phyloP scores from a whole-genome alignment of 768 basidiomycete species.

The Serpula lacrymans region DNA sequence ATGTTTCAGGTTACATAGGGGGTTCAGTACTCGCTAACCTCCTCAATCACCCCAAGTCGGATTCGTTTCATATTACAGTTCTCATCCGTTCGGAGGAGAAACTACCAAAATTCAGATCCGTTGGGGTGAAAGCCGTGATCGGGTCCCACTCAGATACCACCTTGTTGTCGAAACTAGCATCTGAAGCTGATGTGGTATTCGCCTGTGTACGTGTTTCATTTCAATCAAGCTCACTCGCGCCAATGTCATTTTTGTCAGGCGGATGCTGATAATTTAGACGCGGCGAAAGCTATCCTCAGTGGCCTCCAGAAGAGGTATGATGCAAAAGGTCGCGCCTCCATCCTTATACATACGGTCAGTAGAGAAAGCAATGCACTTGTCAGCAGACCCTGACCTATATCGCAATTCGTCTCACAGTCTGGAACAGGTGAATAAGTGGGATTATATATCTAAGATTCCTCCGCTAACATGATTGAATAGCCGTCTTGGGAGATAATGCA shows the following conservation, averaged over 20 bases:
- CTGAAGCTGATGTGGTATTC: slow-evolving; percentile 43
- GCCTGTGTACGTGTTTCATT: slow-evolving; percentile 31
- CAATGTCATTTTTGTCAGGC: slow-evolving; percentile 21
- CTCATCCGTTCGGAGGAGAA: slow-evolving; percentile 44
- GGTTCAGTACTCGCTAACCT: slow-evolving; percentile 49
- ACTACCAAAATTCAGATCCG: slow-evolving; percentile 13
- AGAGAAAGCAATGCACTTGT: too few species aligned
- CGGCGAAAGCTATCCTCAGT: slow-evolving; percentile 36
- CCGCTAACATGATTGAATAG: slow-evolving; percentile 11
- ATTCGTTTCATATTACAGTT: slow-evolving; percentile 40
- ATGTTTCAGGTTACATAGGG: slow-evolving; percentile 48
- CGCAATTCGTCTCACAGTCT: too few species aligned
- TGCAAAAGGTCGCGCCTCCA: slow-evolving; percentile 29
- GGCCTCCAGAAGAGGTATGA: slow-evolving; percentile 35
- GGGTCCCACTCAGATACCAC: slow-evolving; percentile 39
- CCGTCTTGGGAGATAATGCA: slow-evolving; percentile 40
- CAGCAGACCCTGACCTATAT: too few species aligned
- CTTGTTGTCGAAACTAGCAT: slow-evolving; percentile 37
- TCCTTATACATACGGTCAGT: slow-evolving; percentile 43
- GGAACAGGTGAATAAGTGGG: slow-evolving; percentile 35
- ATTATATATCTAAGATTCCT: neutral
- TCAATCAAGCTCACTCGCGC: neutral
- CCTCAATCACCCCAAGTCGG: slow-evolving; percentile 39
- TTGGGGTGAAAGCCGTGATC: slow-evolving; percentile 31
- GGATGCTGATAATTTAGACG: slow-evolving; percentile 36